phyloP scores from a whole-genome alignment of 208 protist genomes.

The Leishmania lainsoni region DNA sequence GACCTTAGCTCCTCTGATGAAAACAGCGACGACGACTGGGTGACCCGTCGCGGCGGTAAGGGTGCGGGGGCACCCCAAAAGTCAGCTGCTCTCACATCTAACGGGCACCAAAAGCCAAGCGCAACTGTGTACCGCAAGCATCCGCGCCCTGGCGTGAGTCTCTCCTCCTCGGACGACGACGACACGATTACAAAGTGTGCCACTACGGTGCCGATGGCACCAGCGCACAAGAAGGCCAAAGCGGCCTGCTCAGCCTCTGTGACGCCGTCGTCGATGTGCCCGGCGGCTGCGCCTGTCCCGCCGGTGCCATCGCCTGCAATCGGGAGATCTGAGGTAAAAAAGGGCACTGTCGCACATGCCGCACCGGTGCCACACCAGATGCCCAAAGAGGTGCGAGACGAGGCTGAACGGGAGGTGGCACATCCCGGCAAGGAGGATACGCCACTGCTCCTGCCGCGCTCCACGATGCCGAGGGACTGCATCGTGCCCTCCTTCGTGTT shows the following conservation, averaged over 20 bases:
- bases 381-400: not conserved
- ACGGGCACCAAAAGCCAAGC: not conserved
- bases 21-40: constrained; percentile 52
- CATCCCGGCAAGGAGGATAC: constrained; percentile 29
- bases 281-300: not conserved
- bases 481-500: constrained; percentile 67
- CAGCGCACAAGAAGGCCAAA: constrained; percentile 22
- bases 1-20: constrained; percentile 45
- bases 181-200: not conserved
- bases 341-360: not conserved
- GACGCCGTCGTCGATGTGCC: constrained; percentile 2
- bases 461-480: constrained; percentile 46
- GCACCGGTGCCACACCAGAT: not conserved
- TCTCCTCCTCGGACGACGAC: constrained; percentile 37
- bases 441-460: constrained; percentile 41
- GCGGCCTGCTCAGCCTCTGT: not conserved
- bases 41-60: constrained; percentile 2
- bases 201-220: not conserved
- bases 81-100: no score
- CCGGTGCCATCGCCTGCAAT: not conserved
- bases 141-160: constrained; percentile 23
- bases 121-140: constrained; percentile 15
- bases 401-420: not conserved
- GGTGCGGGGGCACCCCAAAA: not conserved
- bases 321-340: not conserved